Percentiles rank a stretch among this genome's conserved stretches.
phyloP scores from a whole-genome alignment of 1,284 basidiomycete genomes.

The Amylostereum chailletii region DNA sequence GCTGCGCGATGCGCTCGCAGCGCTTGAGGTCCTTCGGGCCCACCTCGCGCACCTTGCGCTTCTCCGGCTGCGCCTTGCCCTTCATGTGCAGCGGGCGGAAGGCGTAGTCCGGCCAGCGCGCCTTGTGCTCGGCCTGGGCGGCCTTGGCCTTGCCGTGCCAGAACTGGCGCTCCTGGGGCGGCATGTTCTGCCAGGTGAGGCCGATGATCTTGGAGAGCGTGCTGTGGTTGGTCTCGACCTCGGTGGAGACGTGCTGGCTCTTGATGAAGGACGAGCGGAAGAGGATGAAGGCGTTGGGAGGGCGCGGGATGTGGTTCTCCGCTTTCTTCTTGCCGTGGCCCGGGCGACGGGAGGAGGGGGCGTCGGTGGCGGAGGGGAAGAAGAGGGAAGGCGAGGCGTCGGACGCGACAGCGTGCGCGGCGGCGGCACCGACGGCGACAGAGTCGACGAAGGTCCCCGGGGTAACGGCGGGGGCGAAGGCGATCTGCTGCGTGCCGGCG shows the following conservation, averaged over 20 bases:
- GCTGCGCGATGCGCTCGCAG: conserved; percentile 69
- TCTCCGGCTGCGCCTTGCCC: conserved; percentile 32
- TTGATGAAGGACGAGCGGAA: conserved; percentile 79
- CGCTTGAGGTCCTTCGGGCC: conserved; percentile 63
- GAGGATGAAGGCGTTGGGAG: conserved; percentile 85
- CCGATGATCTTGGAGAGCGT: conserved; percentile 69
- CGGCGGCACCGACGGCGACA: conserved; percentile 20
- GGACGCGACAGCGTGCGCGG: conserved; percentile 21
- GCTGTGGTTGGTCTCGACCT: conserved; percentile 74
- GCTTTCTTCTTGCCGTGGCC: conserved; percentile 58
- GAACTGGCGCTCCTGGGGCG: conserved; percentile 57
- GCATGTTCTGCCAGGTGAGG: conserved; percentile 65
- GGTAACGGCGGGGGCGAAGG: conserved; percentile 52
- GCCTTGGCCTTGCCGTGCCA: conserved; percentile 63
- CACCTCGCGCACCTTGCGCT: conserved; percentile 56
- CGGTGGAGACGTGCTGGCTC: conserved; percentile 63
- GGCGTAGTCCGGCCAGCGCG: conserved; percentile 61
- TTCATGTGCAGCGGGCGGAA: conserved; percentile 56
- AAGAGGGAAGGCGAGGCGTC: conserved; percentile 19
- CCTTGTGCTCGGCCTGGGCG: conserved; percentile 59
- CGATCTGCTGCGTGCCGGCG: conserved; percentile 29
- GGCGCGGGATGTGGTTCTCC: conserved; percentile 74
- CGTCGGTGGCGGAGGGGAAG: conserved; percentile 33
- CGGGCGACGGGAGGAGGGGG: conserved; percentile 15
- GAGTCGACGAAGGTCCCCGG: conserved; percentile 52